phyloP scores from a whole-genome alignment of 139 green algal genomes.

The Chlorella sp. region DNA sequence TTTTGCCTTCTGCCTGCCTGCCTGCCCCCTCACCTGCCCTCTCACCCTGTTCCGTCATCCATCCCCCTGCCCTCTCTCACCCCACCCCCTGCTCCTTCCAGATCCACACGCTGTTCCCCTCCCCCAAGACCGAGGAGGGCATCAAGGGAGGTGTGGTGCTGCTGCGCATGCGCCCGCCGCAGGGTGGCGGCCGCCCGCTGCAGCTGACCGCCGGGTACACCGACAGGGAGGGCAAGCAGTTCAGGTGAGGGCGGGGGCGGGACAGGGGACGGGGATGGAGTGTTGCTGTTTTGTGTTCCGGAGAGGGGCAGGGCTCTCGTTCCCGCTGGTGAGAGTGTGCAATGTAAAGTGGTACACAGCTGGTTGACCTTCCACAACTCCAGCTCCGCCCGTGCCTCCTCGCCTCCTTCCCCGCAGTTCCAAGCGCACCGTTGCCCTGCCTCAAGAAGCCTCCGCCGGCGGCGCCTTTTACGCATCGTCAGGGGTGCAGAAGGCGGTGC shows the following conservation, averaged over 20 bases:
- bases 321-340: no score
- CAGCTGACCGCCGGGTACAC: constrained; percentile 27
- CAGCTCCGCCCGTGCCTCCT: neutral
- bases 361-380: neutral
- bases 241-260: neutral
- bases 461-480: constrained; percentile 23
- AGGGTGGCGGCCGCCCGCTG: constrained; percentile 10
- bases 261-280: no score
- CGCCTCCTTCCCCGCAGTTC: neutral
- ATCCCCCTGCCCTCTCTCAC: neutral
- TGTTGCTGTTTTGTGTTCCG: no score
- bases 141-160: constrained; percentile 54
- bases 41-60: no score
- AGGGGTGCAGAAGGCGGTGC: constrained; percentile 44
- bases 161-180: constrained; percentile 36
- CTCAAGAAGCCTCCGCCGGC: neutral
- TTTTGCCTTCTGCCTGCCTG: neutral
- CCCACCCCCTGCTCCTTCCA: neutral
- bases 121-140: constrained; percentile 45
- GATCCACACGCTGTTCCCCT: constrained; percentile 49
- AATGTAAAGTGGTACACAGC: neutral
- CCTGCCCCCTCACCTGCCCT: neutral
- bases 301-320: no score
- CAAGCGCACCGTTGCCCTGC: constrained; percentile 13
- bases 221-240: constrained; percentile 21